Evolutionary conservation across 768 basidiomycete genomes (phyloP).

Genomic region (Amanita rubescens): DNA sequence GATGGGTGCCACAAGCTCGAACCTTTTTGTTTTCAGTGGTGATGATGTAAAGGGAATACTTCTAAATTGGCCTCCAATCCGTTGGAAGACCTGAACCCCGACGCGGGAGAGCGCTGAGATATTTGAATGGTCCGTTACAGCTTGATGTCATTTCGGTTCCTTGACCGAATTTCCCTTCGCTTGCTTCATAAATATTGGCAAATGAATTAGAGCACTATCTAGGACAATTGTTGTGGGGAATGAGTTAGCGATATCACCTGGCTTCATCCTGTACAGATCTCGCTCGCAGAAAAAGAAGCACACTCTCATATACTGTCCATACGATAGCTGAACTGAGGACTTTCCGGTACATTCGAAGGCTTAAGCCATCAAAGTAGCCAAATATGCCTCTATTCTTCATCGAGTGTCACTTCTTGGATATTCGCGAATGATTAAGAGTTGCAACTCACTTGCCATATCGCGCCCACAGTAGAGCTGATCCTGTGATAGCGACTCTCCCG

Average conservation of each 20-base stretch:
- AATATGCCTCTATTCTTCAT: slow-evolving; percentile 66
- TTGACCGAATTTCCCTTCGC: too few species aligned
- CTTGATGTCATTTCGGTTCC: too few species aligned
- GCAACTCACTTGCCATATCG: slow-evolving; percentile 60
- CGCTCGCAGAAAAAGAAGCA: slow-evolving; percentile 53
- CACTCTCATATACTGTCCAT: slow-evolving; percentile 86
- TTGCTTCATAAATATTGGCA: too few species aligned
- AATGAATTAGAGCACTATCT: too few species aligned
- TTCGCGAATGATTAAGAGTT: neutral
- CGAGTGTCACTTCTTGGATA: neutral
- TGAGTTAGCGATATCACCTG: neutral
- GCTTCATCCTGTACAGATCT: neutral
- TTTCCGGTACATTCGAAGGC: slow-evolving; percentile 79
- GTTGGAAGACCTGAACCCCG: too few species aligned
- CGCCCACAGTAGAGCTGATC: slow-evolving; percentile 51
- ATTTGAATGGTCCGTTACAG: too few species aligned
- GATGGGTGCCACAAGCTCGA: too few species aligned
- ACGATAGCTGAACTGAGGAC: slow-evolving; percentile 84
- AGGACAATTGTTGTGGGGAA: too few species aligned
- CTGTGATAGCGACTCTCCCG: slow-evolving; percentile 68
- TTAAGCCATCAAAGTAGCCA: slow-evolving; percentile 85
- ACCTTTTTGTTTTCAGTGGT: too few species aligned
- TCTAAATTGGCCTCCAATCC: too few species aligned
- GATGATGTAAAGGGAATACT: too few species aligned
- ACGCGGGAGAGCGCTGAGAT: too few species aligned